Percentiles rank a stretch among this genome's conserved stretches.
Conservation (phyloP, 2,329 filamentous ascomycete genomes). For the Diaporthe sp. region DNA sequence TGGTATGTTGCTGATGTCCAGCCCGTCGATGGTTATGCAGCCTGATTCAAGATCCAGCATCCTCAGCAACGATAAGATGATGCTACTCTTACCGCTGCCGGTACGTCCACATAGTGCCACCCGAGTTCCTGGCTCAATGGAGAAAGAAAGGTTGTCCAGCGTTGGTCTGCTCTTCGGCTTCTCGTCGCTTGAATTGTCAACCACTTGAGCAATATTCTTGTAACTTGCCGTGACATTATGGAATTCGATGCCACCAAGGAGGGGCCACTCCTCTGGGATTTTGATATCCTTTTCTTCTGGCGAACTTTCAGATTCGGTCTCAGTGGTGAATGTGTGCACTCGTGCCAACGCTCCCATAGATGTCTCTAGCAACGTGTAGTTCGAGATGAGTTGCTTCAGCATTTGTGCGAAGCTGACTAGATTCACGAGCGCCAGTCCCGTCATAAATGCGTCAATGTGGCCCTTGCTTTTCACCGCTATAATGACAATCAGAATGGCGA, state of each 20-base stretch:
- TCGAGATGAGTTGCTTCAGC: not conserved
- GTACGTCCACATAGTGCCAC: not conserved
- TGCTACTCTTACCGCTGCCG: not conserved
- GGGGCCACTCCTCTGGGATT: not conserved
- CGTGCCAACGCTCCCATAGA: not conserved
- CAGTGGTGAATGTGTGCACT: not conserved
- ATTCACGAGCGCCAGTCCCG: not conserved
- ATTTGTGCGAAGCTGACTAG: not conserved
- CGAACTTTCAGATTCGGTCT: not conserved
- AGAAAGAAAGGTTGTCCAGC: not conserved
- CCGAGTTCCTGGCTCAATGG: not conserved
- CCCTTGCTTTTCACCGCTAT: not conserved
- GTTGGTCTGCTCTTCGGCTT: not conserved
- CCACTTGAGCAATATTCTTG: not conserved
- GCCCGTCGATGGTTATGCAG: not conserved
- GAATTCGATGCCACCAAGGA: not conserved
- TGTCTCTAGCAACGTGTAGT: not conserved
- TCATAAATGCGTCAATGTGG: not conserved
- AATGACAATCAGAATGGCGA: not conserved
- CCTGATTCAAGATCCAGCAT: not conserved
- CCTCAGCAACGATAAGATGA: not conserved
- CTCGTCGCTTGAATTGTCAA: not conserved
- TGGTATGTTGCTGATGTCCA: not conserved
- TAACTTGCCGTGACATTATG: not conserved
- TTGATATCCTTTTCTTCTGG: not conserved